Percentiles rank a stretch among this genome's conserved stretches.
Conservation (phyloP, 2,329 filamentous ascomycete species). For the Hirsutella minnesotensis region DNA sequence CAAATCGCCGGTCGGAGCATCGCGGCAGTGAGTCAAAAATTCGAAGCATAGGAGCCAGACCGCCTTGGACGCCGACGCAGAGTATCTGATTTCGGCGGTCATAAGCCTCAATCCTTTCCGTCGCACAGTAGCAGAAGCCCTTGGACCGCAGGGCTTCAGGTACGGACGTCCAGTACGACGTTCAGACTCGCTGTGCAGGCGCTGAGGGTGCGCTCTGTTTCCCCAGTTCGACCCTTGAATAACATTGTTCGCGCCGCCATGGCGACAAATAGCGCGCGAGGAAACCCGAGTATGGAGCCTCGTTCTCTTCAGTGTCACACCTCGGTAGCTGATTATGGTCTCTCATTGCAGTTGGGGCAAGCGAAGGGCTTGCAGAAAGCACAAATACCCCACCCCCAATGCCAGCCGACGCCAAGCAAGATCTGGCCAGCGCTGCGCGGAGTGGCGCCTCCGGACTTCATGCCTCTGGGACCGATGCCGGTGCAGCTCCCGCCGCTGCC, state of each 20-base stretch:
- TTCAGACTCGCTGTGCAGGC: slow-evolving; percentile 41
- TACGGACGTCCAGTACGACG: slow-evolving; percentile 26
- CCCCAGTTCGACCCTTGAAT: slow-evolving; percentile 29
- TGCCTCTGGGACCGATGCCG: slow-evolving; percentile 16
- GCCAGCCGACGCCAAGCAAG: slow-evolving; percentile 26
- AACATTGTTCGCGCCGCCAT: slow-evolving; percentile 35
- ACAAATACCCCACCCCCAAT: slow-evolving; percentile 26
- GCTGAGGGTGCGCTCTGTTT: slow-evolving; percentile 46
- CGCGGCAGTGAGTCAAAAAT: slow-evolving; percentile 11
- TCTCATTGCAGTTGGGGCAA: slow-evolving; percentile 24
- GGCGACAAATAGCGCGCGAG: slow-evolving; percentile 44
- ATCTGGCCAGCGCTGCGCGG: slow-evolving; percentile 21
- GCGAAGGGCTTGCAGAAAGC: slow-evolving; percentile 27
- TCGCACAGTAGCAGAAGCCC: slow-evolving; percentile 20
- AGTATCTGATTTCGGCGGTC: slow-evolving; percentile 1
- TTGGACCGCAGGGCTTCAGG: slow-evolving; percentile 22
- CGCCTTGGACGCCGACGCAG: slow-evolving; percentile 1
- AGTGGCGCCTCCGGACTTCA: slow-evolving; percentile 10
- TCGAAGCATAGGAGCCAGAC: background rate
- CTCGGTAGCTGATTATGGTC: background rate
- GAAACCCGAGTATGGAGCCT: slow-evolving; percentile 22
- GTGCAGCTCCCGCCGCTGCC: slow-evolving; percentile 13
- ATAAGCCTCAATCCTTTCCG: slow-evolving; percentile 3
- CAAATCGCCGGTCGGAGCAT: background rate
- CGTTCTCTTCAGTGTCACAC: background rate